Conservation (phyloP, 306 rosid genomes). For the Clitoria ternatea region DNA sequence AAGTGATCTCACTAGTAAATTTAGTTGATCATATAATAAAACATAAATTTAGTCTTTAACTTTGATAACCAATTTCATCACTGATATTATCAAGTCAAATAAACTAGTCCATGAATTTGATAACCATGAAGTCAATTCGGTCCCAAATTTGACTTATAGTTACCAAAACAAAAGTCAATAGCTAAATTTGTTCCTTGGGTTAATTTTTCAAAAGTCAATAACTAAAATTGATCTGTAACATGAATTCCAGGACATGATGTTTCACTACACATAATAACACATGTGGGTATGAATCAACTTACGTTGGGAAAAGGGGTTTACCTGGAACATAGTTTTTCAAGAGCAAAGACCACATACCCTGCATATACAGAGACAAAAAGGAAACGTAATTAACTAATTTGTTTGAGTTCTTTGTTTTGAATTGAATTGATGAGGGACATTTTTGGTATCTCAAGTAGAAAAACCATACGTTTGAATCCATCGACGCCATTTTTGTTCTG, state of each 20-base stretch:
- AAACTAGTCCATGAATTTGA: not conserved
- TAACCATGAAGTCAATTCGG: not conserved
- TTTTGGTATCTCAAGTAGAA: not conserved
- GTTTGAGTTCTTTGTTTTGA: not conserved
- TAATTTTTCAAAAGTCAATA: not conserved
- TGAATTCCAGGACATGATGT: not conserved
- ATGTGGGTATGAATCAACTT: not conserved
- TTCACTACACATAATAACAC: not conserved
- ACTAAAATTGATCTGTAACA: not conserved
- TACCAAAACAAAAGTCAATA: not conserved
- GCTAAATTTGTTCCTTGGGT: no score
- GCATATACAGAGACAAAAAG: slow-evolving; percentile 13
- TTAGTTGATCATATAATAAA: not conserved
- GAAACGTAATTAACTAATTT: not conserved
- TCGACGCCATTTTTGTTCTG: slow-evolving; percentile 38
- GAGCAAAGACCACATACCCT: slow-evolving; percentile 46
- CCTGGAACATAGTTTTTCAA: slow-evolving; percentile 55
- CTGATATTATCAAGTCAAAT: not conserved
- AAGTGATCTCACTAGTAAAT: not conserved
- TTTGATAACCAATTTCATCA: no score
- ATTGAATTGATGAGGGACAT: not conserved
- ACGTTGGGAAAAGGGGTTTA: slow-evolving; percentile 21
- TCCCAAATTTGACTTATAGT: not conserved
- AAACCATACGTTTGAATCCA: slow-evolving; percentile 49
- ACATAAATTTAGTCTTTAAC: not conserved